Evolutionary conservation across 768 basidiomycete genomes (phyloP).

Genomic region (Trametes villosa): DNA sequence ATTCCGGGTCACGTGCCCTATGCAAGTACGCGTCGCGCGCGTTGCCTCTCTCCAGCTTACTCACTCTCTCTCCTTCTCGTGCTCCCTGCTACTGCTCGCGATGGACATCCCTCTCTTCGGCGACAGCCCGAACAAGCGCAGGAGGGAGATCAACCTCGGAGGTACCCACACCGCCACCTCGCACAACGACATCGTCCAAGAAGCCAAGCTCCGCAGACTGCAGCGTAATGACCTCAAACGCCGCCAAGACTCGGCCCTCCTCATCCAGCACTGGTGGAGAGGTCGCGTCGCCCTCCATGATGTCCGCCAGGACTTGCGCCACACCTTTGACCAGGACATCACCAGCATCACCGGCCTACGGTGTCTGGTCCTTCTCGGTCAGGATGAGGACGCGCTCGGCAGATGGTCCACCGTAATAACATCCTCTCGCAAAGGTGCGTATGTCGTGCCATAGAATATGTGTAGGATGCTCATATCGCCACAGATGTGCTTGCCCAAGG

Average conservation of each 20-base stretch:
- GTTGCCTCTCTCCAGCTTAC: not conserved
- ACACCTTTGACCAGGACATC: constrained; percentile 55
- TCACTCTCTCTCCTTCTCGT: not conserved
- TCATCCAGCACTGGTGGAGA: constrained; percentile 75
- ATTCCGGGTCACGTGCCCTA: not conserved
- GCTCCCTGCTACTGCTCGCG: not conserved
- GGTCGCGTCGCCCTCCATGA: constrained; percentile 47
- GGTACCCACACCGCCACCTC: constrained; percentile 58
- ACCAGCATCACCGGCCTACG: constrained; percentile 60
- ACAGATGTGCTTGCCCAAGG: constrained; percentile 24
- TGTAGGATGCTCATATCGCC: not conserved
- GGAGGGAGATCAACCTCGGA: constrained; percentile 77
- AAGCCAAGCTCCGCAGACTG: constrained; percentile 61
- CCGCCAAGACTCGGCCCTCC: constrained; percentile 59
- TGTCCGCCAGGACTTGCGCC: constrained; percentile 51
- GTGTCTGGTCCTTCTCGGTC: constrained; percentile 65
- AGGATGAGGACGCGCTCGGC: constrained; percentile 49
- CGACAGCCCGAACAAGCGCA: constrained; percentile 42
- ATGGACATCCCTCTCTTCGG: constrained; percentile 44
- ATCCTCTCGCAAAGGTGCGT: constrained; percentile 35
- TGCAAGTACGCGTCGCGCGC: constrained; percentile 15
- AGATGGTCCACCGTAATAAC: constrained; percentile 49
- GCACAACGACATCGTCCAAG: constrained; percentile 60
- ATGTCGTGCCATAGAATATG: not conserved
- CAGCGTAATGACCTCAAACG: constrained; percentile 61